Evolutionary conservation across 148 eudicot genomes (phyloP).

Genomic region (Fagopyrum homotropicum): DNA sequence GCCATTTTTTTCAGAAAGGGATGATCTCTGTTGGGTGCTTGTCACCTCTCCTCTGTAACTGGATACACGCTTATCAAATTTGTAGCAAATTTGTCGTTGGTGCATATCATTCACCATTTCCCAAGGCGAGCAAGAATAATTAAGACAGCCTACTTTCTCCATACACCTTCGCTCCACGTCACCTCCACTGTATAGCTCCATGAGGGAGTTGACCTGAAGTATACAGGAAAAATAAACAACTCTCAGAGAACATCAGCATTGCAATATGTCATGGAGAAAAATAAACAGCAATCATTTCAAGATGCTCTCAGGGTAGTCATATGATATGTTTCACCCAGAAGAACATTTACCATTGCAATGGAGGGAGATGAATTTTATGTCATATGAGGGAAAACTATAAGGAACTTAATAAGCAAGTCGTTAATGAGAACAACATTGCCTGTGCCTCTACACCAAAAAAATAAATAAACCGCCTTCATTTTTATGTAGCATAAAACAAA

Average conservation of each 20-base stretch:
- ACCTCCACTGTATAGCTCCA: constrained; percentile 77
- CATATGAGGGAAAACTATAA: no score
- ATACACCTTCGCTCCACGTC: constrained; percentile 66
- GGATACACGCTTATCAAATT: constrained; percentile 63
- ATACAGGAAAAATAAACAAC: constrained; percentile 3
- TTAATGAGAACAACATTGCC: neutral
- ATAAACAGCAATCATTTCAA: neutral
- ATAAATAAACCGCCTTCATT: neutral
- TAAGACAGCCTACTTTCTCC: constrained; percentile 81
- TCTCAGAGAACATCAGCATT: neutral
- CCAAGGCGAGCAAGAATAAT: constrained; percentile 82
- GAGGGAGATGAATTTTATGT: neutral
- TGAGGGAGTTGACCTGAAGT: constrained; percentile 57
- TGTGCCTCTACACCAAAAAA: neutral
- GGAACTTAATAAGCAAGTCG: neutral
- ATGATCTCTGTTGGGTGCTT: constrained; percentile 72
- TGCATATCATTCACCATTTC: constrained; percentile 71
- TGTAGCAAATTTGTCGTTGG: constrained; percentile 79
- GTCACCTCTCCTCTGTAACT: constrained; percentile 92
- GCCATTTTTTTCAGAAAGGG: constrained; percentile 60
- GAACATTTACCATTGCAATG: neutral
- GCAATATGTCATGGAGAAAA: neutral
- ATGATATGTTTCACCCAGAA: neutral
- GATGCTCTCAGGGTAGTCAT: constrained; percentile 1
- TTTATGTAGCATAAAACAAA: neutral